phyloP scores from a whole-genome alignment of 345 rosid species.

The Nasturtium officinale region DNA sequence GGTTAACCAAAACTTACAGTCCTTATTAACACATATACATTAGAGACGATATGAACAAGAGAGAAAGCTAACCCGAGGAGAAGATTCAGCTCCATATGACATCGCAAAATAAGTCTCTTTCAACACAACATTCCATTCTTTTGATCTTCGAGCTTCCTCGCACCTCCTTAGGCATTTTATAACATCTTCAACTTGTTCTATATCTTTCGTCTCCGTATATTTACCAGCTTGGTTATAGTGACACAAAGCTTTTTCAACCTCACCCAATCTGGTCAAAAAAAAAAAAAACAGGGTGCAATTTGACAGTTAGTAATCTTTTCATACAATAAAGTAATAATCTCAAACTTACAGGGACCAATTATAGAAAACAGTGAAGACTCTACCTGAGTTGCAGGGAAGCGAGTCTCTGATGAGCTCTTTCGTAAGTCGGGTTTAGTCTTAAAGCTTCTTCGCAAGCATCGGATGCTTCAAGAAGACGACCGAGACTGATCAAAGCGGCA shows the following conservation, averaged over 20 bases:
- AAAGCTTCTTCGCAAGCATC: slow-evolving; percentile 75
- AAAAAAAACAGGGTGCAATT: neutral
- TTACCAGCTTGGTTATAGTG: slow-evolving; percentile 55
- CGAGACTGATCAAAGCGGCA: slow-evolving; percentile 84
- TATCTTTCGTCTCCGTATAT: slow-evolving; percentile 42
- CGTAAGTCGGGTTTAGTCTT: slow-evolving; percentile 62
- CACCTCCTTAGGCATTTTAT: slow-evolving; percentile 50
- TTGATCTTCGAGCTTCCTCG: slow-evolving; percentile 46
- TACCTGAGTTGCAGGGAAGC: slow-evolving; percentile 66
- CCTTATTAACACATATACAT: neutral
- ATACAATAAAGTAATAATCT: neutral
- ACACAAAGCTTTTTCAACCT: slow-evolving; percentile 59
- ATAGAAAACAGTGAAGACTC: neutral
- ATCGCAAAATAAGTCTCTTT: slow-evolving; percentile 51
- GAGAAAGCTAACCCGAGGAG: slow-evolving; percentile 55
- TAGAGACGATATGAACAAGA: neutral
- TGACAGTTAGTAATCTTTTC: neutral
- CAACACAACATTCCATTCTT: slow-evolving; percentile 57
- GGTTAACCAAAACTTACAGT: neutral
- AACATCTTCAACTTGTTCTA: slow-evolving; percentile 54
- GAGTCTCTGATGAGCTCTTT: slow-evolving; percentile 72
- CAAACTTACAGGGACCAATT: neutral
- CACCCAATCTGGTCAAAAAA: slow-evolving; percentile 55
- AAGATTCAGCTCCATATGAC: slow-evolving; percentile 61
- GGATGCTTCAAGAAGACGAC: slow-evolving; percentile 74